Conservation (phyloP, 1,139 yeast species). For the Yamadazyma atlantica region DNA sequence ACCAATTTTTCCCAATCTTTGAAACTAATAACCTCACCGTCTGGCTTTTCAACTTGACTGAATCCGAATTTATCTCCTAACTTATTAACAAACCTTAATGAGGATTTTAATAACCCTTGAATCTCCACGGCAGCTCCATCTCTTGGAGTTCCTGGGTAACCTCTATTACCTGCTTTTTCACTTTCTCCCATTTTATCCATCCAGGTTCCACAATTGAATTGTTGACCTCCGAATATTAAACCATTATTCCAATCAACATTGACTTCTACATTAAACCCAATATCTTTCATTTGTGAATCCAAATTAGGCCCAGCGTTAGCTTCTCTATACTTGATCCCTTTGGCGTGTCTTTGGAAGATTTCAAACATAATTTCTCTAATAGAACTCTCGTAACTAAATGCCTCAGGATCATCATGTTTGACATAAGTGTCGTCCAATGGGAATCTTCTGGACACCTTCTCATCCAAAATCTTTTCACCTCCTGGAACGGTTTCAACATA, state of each 20-base stretch:
- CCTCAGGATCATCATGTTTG: slow-evolving; percentile 65
- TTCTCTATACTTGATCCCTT: slow-evolving; percentile 83
- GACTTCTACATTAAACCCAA: slow-evolving; percentile 85
- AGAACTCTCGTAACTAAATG: slow-evolving; percentile 69
- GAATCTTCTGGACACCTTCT: slow-evolving; percentile 76
- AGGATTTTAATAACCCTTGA: slow-evolving; percentile 82
- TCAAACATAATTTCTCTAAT: slow-evolving; percentile 80
- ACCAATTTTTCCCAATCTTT: slow-evolving; percentile 71
- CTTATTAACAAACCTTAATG: slow-evolving; percentile 70
- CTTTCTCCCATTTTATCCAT: slow-evolving; percentile 99
- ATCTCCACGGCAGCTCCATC: slow-evolving; percentile 97
- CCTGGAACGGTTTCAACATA: slow-evolving; percentile 67
- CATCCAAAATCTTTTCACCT: slow-evolving; percentile 67
- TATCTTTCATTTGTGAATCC: slow-evolving; percentile 89
- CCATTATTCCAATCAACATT: slow-evolving; percentile 89
- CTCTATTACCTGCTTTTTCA: slow-evolving; percentile 74
- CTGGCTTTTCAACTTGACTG: slow-evolving; percentile 52
- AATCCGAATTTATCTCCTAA: slow-evolving; percentile 55
- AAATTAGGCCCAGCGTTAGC: slow-evolving; percentile 91
- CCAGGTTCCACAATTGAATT: slow-evolving; percentile 96
- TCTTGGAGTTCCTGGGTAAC: slow-evolving; percentile 95
- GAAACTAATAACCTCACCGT: slow-evolving; percentile 55
- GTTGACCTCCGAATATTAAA: slow-evolving; percentile 86
- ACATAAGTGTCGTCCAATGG: slow-evolving; percentile 86
- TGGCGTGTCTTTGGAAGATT: slow-evolving; percentile 80